Conservation (phyloP, 2,329 filamentous ascomycete species). For the Lojkania enalia region DNA sequence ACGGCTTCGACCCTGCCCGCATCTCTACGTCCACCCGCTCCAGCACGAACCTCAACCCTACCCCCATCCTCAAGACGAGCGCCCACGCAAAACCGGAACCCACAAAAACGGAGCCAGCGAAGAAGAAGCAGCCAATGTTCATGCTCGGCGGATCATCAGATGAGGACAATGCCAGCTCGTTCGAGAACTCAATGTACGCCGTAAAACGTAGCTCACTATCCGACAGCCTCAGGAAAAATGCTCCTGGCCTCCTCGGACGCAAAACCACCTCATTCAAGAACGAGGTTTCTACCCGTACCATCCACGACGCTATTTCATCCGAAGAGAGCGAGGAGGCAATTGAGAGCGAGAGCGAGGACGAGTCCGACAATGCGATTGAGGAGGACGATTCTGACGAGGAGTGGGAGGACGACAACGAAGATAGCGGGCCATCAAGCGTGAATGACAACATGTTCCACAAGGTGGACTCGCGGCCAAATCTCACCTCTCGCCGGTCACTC, state of each 20-base stretch:
- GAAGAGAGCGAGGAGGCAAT: slow-evolving; percentile 62
- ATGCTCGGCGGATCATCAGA: slow-evolving; percentile 79
- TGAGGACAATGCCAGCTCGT: slow-evolving; percentile 80
- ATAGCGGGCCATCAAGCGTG: slow-evolving; percentile 80
- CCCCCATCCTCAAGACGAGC: slow-evolving; percentile 63
- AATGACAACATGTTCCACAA: slow-evolving; percentile 86
- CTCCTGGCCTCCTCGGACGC: slow-evolving; percentile 54
- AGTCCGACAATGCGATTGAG: slow-evolving; percentile 62
- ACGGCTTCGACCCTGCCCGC: slow-evolving; percentile 81
- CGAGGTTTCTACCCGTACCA: slow-evolving; percentile 69
- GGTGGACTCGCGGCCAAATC: slow-evolving; percentile 82
- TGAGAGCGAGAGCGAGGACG: slow-evolving; percentile 60
- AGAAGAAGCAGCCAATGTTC: slow-evolving; percentile 70
- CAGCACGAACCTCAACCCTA: slow-evolving; percentile 60
- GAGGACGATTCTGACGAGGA: slow-evolving; percentile 61
- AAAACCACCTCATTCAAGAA: slow-evolving; percentile 85
- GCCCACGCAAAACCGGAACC: slow-evolving; percentile 33
- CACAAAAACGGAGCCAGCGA: slow-evolving; percentile 5
- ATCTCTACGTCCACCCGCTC: slow-evolving; percentile 70
- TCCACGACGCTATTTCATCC: slow-evolving; percentile 58
- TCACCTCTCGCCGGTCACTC: slow-evolving; percentile 83
- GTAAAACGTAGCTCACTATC: slow-evolving; percentile 59
- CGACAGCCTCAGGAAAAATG: slow-evolving; percentile 56
- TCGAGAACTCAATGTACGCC: slow-evolving; percentile 61
- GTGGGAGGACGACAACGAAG: slow-evolving; percentile 68